Evolutionary conservation across 805 yeast genomes (phyloP).

Genomic region (Ogataea corticis): DNA sequence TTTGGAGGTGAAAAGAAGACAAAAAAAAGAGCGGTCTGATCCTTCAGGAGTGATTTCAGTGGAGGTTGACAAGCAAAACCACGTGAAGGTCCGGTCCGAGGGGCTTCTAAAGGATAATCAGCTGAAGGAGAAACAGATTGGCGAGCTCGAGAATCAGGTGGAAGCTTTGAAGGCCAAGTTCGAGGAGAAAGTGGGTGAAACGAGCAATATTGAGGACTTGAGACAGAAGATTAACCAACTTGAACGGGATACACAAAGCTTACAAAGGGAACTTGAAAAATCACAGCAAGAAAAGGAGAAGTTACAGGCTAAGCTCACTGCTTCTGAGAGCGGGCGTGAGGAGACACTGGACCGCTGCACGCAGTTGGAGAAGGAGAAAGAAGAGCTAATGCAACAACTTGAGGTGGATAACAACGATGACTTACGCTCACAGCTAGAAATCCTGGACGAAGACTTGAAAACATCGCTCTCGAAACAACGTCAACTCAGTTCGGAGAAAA

Average conservation of each 20-base stretch:
- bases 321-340: neutral
- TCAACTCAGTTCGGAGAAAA: slow-evolving; percentile 19
- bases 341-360: too few relatives aligned
- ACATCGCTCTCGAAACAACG: slow-evolving; percentile 18
- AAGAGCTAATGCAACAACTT: neutral
- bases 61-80: slow-evolving; percentile 5
- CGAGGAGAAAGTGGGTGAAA: too few relatives aligned
- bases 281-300: neutral
- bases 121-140: slow-evolving; percentile 23
- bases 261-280: neutral
- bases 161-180: neutral
- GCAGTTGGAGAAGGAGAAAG: neutral
- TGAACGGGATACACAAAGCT: neutral
- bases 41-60: slow-evolving; percentile 1
- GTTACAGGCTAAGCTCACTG: too few relatives aligned
- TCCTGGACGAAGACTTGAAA: slow-evolving; percentile 10
- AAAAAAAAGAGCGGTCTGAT: neutral
- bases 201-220: too few relatives aligned
- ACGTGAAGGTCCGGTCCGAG: slow-evolving; percentile 1
- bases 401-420: slow-evolving; percentile 1
- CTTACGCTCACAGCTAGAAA: slow-evolving; percentile 3
- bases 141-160: neutral
- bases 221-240: neutral
- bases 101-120: neutral
- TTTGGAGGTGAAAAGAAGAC: neutral